A percentile compares a stretch with the other conserved stretches of the same genome.
Evolutionary conservation across 106 monocot species (phyloP).

Genomic region (Allium fistulosum): DNA sequence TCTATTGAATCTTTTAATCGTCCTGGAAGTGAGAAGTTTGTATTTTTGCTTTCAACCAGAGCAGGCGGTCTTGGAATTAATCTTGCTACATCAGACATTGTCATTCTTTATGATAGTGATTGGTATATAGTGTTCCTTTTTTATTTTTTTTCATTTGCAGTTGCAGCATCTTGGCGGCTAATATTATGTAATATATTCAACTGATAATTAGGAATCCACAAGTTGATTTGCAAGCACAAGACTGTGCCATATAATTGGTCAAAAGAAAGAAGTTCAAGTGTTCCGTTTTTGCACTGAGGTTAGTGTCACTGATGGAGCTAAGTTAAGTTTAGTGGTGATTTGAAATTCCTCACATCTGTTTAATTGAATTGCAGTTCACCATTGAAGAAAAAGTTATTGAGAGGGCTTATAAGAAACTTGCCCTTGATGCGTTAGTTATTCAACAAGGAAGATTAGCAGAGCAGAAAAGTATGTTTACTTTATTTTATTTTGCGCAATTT

Average conservation of each 20-base stretch:
- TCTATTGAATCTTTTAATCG: slow-evolving; percentile 78
- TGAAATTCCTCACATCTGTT: neutral
- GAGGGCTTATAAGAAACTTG: slow-evolving; percentile 98
- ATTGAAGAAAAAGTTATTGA: slow-evolving; percentile 99
- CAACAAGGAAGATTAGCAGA: slow-evolving; percentile 96
- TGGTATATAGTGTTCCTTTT: slow-evolving; percentile 23
- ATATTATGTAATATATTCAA: too few relatives aligned
- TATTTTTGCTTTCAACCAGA: slow-evolving; percentile 90
- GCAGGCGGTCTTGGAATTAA: slow-evolving; percentile 94
- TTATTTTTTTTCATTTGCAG: neutral
- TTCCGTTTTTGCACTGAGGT: slow-evolving; percentile 95
- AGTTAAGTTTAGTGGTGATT: too few relatives aligned
- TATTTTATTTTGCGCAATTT: neutral
- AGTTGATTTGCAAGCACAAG: slow-evolving; percentile 94
- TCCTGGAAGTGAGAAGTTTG: slow-evolving; percentile 80
- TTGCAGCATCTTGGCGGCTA: neutral
- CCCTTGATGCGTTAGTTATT: slow-evolving; percentile 97
- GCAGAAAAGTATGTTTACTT: slow-evolving; percentile 62
- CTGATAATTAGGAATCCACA: slow-evolving; percentile 71
- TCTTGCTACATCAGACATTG: slow-evolving; percentile 93
- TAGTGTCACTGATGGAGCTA: slow-evolving; percentile 12
- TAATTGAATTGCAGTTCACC: slow-evolving; percentile 60
- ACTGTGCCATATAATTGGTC: slow-evolving; percentile 96
- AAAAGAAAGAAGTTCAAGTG: slow-evolving; percentile 96
- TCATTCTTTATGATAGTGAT: slow-evolving; percentile 93